Evolutionary conservation across 768 basidiomycete species (phyloP).

Genomic region (Crucibulum laeve): DNA sequence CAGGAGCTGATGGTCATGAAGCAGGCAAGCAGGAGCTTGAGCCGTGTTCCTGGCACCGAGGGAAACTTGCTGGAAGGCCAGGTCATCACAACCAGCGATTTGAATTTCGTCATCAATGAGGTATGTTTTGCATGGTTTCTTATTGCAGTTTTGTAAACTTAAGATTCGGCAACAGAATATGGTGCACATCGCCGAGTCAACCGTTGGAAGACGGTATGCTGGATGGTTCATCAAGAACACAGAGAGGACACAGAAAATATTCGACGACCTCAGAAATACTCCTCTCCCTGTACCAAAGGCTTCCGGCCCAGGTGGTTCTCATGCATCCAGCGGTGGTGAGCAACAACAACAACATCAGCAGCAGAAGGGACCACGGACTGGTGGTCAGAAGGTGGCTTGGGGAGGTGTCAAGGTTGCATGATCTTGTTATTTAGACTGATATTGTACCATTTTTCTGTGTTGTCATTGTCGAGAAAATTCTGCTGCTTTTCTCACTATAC

Average conservation of each 20-base stretch:
- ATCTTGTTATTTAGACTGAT: neutral
- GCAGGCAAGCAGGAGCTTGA: conserved; percentile 75
- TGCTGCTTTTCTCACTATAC: too few species aligned
- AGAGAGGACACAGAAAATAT: conserved; percentile 84
- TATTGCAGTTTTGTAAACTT: neutral
- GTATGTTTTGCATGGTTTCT: conserved; percentile 37
- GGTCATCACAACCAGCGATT: conserved; percentile 83
- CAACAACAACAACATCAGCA: conserved; percentile 10
- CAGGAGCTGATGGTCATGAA: conserved; percentile 98
- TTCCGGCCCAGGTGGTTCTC: conserved; percentile 12
- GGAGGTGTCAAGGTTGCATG: conserved; percentile 37
- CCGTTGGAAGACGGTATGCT: conserved; percentile 88
- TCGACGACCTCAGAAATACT: conserved; percentile 65
- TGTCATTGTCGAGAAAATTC: too few species aligned
- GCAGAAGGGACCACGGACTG: conserved; percentile 26
- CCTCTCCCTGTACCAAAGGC: conserved; percentile 38
- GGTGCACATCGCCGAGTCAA: conserved; percentile 95
- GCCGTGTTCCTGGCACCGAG: conserved; percentile 54
- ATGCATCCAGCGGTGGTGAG: conserved; percentile 6
- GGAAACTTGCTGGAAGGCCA: conserved; percentile 75
- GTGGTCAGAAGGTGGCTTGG: conserved; percentile 62
- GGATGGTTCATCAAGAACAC: conserved; percentile 98
- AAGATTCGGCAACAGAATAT: conserved; percentile 62
- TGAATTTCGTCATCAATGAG: conserved; percentile 94
- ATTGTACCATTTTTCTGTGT: too few species aligned